phyloP scores from a whole-genome alignment of 495 filamentous ascomycete species.

The Chaetomium cochliodes region DNA sequence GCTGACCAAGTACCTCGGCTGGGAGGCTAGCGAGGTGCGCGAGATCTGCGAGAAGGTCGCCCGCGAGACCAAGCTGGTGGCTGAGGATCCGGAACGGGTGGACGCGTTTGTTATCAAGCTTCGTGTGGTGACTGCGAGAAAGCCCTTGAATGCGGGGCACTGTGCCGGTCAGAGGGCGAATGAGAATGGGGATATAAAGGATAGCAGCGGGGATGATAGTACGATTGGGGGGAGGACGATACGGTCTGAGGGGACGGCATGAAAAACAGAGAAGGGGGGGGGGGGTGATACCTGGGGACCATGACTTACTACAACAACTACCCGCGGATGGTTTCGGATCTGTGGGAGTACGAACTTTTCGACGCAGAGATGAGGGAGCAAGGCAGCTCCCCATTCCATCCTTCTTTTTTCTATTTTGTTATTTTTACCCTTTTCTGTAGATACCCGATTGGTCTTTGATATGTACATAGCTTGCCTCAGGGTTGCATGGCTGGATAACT shows the following conservation, averaged over 20 bases:
- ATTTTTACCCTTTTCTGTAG: constrained; percentile 13
- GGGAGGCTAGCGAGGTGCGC: constrained; percentile 55
- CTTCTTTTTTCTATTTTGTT: constrained; percentile 5
- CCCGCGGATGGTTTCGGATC: not conserved
- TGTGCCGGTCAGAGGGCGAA: constrained; percentile 30
- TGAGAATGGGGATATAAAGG: constrained; percentile 29
- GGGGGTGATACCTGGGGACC: not conserved
- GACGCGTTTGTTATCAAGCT: constrained; percentile 49
- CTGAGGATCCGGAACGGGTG: constrained; percentile 40
- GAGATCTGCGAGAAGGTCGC: constrained; percentile 55
- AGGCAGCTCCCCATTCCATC: not conserved
- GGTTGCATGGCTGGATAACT: constrained; percentile 7
- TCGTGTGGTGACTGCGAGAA: constrained; percentile 56
- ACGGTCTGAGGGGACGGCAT: constrained; percentile 22
- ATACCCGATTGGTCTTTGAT: constrained; percentile 20
- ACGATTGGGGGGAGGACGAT: constrained; percentile 32
- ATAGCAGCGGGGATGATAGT: constrained; percentile 35
- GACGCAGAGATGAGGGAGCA: not conserved
- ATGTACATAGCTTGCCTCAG: constrained; percentile 10
- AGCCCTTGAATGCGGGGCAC: constrained; percentile 42
- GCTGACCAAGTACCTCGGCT: constrained; percentile 58
- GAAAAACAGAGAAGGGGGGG: not conserved
- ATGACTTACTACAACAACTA: not conserved
- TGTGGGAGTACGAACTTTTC: not conserved
- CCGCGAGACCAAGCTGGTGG: constrained; percentile 52